A percentile compares a stretch with the other conserved stretches of the same genome.
phyloP scores from a whole-genome alignment of 2,329 filamentous ascomycete species.

The Blumeria hordei region DNA sequence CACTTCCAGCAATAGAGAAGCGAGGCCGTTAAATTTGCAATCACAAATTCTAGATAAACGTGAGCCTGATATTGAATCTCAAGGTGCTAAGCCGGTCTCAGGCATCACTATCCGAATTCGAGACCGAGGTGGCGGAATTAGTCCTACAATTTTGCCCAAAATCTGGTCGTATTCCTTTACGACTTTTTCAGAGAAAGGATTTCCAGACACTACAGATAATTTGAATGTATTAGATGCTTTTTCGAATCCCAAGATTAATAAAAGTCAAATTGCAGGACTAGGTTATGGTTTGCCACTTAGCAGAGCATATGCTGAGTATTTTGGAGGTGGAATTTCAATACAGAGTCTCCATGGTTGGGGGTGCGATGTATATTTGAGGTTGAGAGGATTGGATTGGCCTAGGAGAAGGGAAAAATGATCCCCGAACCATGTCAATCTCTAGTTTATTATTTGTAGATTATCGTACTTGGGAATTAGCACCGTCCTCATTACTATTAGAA shows the following conservation, averaged over 20 bases:
- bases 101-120: slow-evolving; percentile 89
- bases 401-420: no score
- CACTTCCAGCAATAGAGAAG: slow-evolving; percentile 2
- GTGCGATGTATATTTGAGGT: slow-evolving; percentile 36
- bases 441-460: no score
- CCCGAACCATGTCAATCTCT: no score
- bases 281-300: slow-evolving; percentile 83
- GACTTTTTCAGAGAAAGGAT: slow-evolving; percentile 50
- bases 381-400: slow-evolving; percentile 15
- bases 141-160: slow-evolving; percentile 56
- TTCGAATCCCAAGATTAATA: slow-evolving; percentile 43
- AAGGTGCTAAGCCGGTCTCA: slow-evolving; percentile 39
- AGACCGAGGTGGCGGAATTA: slow-evolving; percentile 84
- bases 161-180: slow-evolving; percentile 98
- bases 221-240: slow-evolving; percentile 55
- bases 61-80: slow-evolving; percentile 22
- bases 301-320: slow-evolving; percentile 90
- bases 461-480: no score
- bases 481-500: no score
- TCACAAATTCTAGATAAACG: neutral
- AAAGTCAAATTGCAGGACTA: slow-evolving; percentile 70
- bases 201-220: slow-evolving; percentile 20
- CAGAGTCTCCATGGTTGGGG: slow-evolving; percentile 93
- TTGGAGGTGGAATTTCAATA: slow-evolving; percentile 84
- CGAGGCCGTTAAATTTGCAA: neutral